phyloP scores from a whole-genome alignment of 805 yeast genomes.

The Ogataea sp. region DNA sequence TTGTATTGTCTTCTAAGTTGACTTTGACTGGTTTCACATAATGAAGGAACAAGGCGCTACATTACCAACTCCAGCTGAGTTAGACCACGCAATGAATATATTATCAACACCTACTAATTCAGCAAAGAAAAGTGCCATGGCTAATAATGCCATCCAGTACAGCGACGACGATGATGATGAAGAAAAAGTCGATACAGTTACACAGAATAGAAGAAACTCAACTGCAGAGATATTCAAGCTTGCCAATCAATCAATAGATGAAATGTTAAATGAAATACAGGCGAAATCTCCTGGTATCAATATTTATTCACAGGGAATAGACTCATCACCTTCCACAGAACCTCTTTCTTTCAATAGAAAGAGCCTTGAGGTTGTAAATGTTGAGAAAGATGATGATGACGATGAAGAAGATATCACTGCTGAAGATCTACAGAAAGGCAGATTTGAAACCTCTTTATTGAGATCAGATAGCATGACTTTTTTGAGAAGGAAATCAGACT shows the following conservation, averaged over 20 bases:
- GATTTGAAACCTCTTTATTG: constrained; percentile 6
- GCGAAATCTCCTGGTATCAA: constrained; percentile 7
- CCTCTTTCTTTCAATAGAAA: constrained; percentile 11
- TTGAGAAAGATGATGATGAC: constrained; percentile 1
- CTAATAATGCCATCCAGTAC: no score
- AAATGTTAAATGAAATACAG: constrained; percentile 24
- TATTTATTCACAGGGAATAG: neutral
- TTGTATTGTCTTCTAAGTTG: no score
- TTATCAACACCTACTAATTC: no score
- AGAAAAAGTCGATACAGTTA: neutral
- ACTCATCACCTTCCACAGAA: constrained; percentile 12
- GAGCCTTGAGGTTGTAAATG: neutral
- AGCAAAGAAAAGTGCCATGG: no score
- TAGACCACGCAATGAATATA: no score
- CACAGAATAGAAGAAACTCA: neutral
- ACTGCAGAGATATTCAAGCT: constrained; percentile 13
- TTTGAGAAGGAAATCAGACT: constrained; percentile 4
- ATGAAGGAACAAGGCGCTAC: no score
- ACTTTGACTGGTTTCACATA: no score
- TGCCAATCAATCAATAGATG: constrained; percentile 31
- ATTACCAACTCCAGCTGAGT: no score
- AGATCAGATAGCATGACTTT: constrained; percentile 7
- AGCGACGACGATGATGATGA: no score
- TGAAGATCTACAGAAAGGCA: neutral
- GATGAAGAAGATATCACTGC: neutral